Percentiles rank a stretch among this genome's conserved stretches.
These are phyloP conservation scores for Marsdenia floribunda DNA, from an alignment of 257 asterid species.

Conservation along the genomic window DNA sequence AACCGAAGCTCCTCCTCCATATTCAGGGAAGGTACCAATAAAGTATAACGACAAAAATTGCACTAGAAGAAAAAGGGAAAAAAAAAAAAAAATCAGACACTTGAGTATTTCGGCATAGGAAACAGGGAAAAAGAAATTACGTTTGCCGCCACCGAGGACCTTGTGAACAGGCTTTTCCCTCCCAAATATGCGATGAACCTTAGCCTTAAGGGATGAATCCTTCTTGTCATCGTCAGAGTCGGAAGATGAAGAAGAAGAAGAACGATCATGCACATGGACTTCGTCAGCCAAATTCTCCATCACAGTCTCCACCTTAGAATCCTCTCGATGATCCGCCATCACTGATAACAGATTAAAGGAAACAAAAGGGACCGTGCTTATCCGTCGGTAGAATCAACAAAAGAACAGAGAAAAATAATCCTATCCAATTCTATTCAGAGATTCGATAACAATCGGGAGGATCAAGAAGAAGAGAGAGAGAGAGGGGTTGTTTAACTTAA, in stretches of 20 bases:
- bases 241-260: slow-evolving; percentile 51
- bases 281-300: slow-evolving; percentile 50
- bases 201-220: slow-evolving; percentile 37
- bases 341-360: neutral
- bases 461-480: no score
- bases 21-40: neutral
- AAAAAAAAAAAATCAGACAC: neutral
- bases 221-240: slow-evolving; percentile 53
- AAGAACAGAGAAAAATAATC: neutral
- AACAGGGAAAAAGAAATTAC: slow-evolving; percentile 23
- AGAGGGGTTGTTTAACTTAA: neutral
- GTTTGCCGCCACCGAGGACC: slow-evolving; percentile 76
- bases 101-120: neutral
- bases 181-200: slow-evolving; percentile 64
- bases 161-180: slow-evolving; percentile 67
- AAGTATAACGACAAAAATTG: neutral
- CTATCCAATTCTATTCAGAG: neutral
- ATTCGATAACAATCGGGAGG: neutral
- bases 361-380: neutral
- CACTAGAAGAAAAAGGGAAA: neutral
- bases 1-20: neutral
- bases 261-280: slow-evolving; percentile 31
- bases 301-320: slow-evolving; percentile 45
- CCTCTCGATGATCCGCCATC: slow-evolving; percentile 72
- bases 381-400: neutral